Evolutionary conservation across 164 flowering plant species (phyloP).

Genomic region (Nymphaea thermarum): DNA sequence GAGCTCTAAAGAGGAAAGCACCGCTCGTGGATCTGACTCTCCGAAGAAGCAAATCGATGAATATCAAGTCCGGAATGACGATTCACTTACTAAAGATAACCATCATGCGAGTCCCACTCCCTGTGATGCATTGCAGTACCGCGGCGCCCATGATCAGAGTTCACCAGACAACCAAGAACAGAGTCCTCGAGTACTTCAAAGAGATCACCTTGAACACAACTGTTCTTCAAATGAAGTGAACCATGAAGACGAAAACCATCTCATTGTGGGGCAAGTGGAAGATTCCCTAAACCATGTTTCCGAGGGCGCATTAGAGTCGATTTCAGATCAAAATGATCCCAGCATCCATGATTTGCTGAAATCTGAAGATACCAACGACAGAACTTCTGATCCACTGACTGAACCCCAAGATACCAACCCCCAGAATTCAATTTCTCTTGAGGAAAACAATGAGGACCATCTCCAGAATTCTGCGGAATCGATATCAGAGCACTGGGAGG

Average conservation of each 20-base stretch:
- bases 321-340: background rate
- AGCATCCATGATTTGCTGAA: background rate
- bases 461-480: background rate
- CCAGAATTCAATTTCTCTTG: background rate
- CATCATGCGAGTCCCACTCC: background rate
- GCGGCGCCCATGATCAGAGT: background rate
- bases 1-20: background rate
- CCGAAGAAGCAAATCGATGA: background rate
- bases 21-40: background rate
- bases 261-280: background rate
- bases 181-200: background rate
- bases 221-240: background rate
- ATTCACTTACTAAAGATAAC: background rate
- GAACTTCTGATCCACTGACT: background rate
- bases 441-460: background rate
- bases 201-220: background rate
- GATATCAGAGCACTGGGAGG: background rate
- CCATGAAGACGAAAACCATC: background rate
- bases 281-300: background rate
- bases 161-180: background rate
- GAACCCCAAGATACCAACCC: background rate
- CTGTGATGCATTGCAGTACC: background rate
- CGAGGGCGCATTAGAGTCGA: no score
- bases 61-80: background rate
- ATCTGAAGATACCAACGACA: background rate